Conservation (phyloP, 331 rosid species). For the Phaseolus coccineus region DNA sequence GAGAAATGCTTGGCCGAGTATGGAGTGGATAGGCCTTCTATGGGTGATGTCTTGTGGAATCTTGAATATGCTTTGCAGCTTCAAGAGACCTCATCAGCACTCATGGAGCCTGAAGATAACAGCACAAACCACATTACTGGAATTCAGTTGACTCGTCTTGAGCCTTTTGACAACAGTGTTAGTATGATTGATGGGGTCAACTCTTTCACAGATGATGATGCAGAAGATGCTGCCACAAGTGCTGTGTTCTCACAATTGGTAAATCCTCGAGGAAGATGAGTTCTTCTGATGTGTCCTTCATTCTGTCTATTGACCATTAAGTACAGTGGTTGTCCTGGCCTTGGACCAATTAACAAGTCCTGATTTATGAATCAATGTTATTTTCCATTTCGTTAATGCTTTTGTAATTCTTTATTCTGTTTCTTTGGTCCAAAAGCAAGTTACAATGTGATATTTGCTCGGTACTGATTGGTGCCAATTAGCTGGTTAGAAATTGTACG, state of each 20-base stretch:
- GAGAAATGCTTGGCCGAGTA: conserved; percentile 94
- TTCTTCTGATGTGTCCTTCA: conserved; percentile 27
- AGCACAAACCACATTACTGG: conserved; percentile 94
- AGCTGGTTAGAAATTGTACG: conserved; percentile 51
- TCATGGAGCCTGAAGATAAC: conserved; percentile 91
- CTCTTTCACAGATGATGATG: conserved; percentile 71
- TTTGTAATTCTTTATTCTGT: conserved; percentile 25
- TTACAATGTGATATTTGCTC: conserved; percentile 51
- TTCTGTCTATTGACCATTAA: conserved; percentile 33
- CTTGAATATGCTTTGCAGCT: conserved; percentile 96
- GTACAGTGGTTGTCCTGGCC: conserved; percentile 46
- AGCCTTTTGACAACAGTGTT: conserved; percentile 85
- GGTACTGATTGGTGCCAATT: conserved; percentile 41
- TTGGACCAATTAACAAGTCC: conserved; percentile 46
- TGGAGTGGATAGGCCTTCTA: conserved; percentile 92
- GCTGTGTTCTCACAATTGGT: conserved; percentile 97
- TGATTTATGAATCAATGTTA: conserved; percentile 48
- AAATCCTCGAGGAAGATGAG: conserved; percentile 93
- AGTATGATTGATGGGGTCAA: conserved; percentile 71
- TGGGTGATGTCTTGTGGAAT: conserved; percentile 96
- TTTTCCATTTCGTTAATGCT: conserved; percentile 41
- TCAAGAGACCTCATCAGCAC: conserved; percentile 81
- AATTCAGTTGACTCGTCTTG: conserved; percentile 74
- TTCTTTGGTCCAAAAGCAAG: conserved; percentile 35
- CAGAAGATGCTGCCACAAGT: conserved; percentile 85